Evolutionary conservation across 768 basidiomycete genomes (phyloP).

Genomic region (Leccinum uliginosum): DNA sequence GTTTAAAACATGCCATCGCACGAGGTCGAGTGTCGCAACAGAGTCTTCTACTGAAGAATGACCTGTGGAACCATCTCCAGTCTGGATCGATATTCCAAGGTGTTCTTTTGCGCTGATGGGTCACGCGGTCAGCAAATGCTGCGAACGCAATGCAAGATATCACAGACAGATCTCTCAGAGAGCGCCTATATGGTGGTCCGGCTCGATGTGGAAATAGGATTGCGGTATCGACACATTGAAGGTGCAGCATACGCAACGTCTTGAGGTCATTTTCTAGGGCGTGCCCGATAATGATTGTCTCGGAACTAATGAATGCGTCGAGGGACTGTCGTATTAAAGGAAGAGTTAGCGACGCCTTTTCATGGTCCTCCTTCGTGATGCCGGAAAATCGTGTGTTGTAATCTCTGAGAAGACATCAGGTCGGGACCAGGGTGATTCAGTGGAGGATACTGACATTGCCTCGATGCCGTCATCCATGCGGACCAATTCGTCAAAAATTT

Average conservation of each 20-base stretch:
- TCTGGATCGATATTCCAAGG: constrained; percentile 78
- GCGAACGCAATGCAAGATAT: not conserved
- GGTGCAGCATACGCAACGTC: constrained; percentile 84
- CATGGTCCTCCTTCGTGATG: constrained; percentile 54
- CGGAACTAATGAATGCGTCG: constrained; percentile 63
- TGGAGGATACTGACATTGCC: constrained; percentile 53
- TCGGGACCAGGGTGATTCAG: not conserved
- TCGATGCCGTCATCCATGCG: constrained; percentile 77
- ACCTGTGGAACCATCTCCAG: constrained; percentile 66
- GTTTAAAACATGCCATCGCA: constrained; percentile 77
- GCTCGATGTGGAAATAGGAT: constrained; percentile 81
- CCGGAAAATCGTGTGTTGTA: constrained; percentile 91
- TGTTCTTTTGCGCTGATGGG: constrained; percentile 69
- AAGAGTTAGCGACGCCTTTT: constrained; percentile 65
- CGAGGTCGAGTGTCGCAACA: constrained; percentile 79
- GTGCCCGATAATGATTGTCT: constrained; percentile 88
- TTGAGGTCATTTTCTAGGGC: constrained; percentile 93
- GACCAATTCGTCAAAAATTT: constrained; percentile 80
- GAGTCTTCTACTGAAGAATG: constrained; percentile 94
- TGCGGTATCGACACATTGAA: constrained; percentile 81
- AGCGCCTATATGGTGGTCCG: constrained; percentile 72
- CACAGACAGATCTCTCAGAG: constrained; percentile 77
- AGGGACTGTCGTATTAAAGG: constrained; percentile 62
- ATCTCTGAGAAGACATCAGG: constrained; percentile 50
- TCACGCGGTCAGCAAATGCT: constrained; percentile 7